Evolutionary conservation across 2,329 filamentous ascomycete species (phyloP).

Genomic region (Harringtonia aguacate): DNA sequence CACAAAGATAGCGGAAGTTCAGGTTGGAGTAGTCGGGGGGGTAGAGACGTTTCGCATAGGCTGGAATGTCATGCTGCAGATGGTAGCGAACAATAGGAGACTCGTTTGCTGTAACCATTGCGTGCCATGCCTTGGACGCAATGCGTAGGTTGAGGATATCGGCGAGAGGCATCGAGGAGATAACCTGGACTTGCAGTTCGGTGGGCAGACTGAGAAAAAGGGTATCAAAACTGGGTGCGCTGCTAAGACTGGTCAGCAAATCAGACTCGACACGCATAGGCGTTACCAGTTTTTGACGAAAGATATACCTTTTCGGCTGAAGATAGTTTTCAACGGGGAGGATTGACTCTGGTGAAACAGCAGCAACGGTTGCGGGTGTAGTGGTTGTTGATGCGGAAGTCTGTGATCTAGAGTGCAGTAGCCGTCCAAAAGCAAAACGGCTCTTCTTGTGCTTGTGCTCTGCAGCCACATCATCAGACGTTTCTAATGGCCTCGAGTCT

Average conservation of each 20-base stretch:
- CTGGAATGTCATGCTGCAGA: slow-evolving; percentile 46
- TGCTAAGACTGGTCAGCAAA: slow-evolving; percentile 12
- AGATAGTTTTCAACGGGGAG: too few species aligned
- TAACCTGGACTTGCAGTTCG: slow-evolving; percentile 53
- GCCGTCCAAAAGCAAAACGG: slow-evolving; percentile 9
- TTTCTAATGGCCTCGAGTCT: slow-evolving; percentile 20
- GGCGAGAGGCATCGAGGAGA: slow-evolving; percentile 47
- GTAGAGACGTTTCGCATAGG: slow-evolving; percentile 49
- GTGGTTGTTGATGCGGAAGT: background rate
- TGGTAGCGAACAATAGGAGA: slow-evolving; percentile 51
- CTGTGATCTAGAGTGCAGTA: slow-evolving; percentile 10
- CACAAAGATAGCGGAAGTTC: slow-evolving; percentile 51
- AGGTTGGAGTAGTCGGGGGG: slow-evolving; percentile 37
- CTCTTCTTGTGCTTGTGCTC: slow-evolving; percentile 31
- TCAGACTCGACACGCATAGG: too few species aligned
- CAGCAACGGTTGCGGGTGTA: background rate
- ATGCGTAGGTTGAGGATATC: slow-evolving; percentile 49
- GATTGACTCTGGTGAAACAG: too few species aligned
- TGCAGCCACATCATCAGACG: slow-evolving; percentile 17
- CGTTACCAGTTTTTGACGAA: too few species aligned
- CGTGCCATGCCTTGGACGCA: slow-evolving; percentile 48
- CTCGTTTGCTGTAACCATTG: slow-evolving; percentile 49
- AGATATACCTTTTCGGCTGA: slow-evolving; percentile 21
- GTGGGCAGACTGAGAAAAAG: slow-evolving; percentile 48
- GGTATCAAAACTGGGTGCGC: slow-evolving; percentile 37